phyloP scores from a whole-genome alignment of 805 yeast species.

The Metschnikowia hibisci region DNA sequence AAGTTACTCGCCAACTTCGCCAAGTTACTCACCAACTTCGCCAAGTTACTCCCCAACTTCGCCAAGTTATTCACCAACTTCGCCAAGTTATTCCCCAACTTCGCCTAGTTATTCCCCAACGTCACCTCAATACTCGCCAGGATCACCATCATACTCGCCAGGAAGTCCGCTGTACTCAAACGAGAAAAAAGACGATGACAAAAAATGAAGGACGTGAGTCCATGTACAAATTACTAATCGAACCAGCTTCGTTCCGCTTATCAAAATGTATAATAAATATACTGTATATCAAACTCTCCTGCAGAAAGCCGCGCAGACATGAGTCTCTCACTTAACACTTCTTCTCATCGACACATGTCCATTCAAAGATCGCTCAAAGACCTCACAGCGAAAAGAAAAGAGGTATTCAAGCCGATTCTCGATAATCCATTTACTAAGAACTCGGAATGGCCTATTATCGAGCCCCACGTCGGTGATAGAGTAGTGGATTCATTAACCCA shows the following conservation, averaged over 20 bases:
- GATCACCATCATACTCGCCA: conserved; percentile 53
- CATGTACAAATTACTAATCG: conserved; percentile 8
- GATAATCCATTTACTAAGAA: conserved; percentile 57
- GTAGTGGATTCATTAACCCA: conserved; percentile 15
- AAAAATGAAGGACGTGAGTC: conserved; percentile 10
- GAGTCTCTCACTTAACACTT: neutral
- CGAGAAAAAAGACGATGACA: conserved; percentile 17
- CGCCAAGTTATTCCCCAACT: conserved; percentile 26
- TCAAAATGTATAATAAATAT: conserved; percentile 2
- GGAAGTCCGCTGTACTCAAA: conserved; percentile 43
- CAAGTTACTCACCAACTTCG: conserved; percentile 26
- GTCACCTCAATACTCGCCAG: conserved; percentile 25
- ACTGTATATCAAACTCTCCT: neutral
- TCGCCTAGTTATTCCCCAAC: conserved; percentile 24
- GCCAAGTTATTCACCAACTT: conserved; percentile 25
- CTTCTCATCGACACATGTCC: neutral
- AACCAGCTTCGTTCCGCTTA: conserved; percentile 5
- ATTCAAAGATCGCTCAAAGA: conserved; percentile 41
- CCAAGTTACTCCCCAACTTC: conserved; percentile 27
- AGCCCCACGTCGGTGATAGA: conserved; percentile 5
- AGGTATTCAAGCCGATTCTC: conserved; percentile 60
- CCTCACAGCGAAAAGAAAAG: conserved; percentile 47
- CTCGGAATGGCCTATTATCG: conserved; percentile 17
- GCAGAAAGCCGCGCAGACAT: conserved; percentile 4
- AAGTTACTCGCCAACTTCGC: conserved; percentile 26